Evolutionary conservation across 441 rosid genomes (phyloP), one percentile per base, ranked within the genome.

Genomic region (Gossypium davidsonii): DNA sequence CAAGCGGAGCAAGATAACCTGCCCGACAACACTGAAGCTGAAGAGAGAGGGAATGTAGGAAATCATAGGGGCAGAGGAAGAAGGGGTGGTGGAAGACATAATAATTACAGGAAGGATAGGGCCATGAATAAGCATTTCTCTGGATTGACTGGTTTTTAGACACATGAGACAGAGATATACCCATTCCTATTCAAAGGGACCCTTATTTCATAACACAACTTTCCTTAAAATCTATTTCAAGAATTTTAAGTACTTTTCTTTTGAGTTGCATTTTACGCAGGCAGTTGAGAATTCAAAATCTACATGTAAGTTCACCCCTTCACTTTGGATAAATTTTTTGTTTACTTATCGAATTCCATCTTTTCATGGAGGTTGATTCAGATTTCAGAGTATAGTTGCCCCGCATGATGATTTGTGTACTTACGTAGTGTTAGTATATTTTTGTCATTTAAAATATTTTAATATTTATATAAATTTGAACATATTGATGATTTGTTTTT

Each of bases 51-150:
- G 53, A 78, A 68, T 61, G 55, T 58, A 11, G 81, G 86, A 73
- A 82, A 75, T 64, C 52, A 49, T 3, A 77, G 89, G 56, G 89
- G 87, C 70, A 80, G 94, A 42, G 98, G 96, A 48, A 74, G 97
- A 64, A 78, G 90, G 63, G 86, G 97, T 42, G 88, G 97, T 10
- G 92, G 96, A n/a, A 83, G 89, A 68, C 72, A 67, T 67, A 76
- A 83, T 74, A 76, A 85, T 74, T 64, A 83, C 71, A 85, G 90
- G 73, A 95, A 90, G 79, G 94, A 89, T 66, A 82, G 90, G 75
- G 94, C 99, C 25, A 85, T 86, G 85, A 82, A 66, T 61, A 93
- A 95, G 73, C 97, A 90, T 75, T 83, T 91, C 28, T 76, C 94
- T 65, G 94, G 98, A 67, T 44, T 93, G 75, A 74, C 85, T 42